Evolutionary conservation across 2,329 filamentous ascomycete species (phyloP), one percentile per base, ranked within the genome.

Genomic region (Penicillium sp.): DNA sequence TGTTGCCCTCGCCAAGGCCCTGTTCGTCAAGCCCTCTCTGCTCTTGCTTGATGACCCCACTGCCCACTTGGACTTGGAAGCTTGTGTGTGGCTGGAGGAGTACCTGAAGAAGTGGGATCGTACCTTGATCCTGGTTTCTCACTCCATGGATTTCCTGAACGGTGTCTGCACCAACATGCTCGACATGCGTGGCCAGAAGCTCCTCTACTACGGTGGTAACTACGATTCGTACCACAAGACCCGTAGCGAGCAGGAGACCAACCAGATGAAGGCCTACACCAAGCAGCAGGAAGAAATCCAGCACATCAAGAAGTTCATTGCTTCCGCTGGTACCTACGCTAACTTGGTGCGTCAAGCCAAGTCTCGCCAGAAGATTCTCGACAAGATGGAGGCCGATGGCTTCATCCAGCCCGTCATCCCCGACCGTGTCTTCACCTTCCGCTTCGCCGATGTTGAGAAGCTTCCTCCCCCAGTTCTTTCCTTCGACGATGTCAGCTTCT

Each of bases 241-340:
- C 50, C 86, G 93, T 60, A 79, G 84, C 52, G 94, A 99, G 79
- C 89, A 97, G 77, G 94, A 99, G 79, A 87, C 87, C 76, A 99
- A 99, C 82, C 94, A 99, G 82, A 91, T 89, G 86, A 99, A 97
- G 84, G 94, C 94, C 61, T 99, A 99, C 82, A 83, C 89, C 76
- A 99, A 99, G 84, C 94, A 99, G 77, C 94, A 99, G 75, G 94
- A 99, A 60, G 94, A 99, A 82, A 99, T 99, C 75, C 84, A 86
- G 66, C 95, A 99, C 82, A 99, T 99, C 84, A 97, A 99, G 84
- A 97, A 97, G 80, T 99, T 99, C 83, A 99, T 99, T 75, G 94
- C 95, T 71, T 97, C 93, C 59, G 94, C 94, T 55, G 94, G 95
- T 92, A 99, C 94, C 58, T 99, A 99, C 72, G 94, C 95, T 85